Conservation (phyloP, 495 filamentous ascomycete genomes). For the Lichenothelia convexa region DNA sequence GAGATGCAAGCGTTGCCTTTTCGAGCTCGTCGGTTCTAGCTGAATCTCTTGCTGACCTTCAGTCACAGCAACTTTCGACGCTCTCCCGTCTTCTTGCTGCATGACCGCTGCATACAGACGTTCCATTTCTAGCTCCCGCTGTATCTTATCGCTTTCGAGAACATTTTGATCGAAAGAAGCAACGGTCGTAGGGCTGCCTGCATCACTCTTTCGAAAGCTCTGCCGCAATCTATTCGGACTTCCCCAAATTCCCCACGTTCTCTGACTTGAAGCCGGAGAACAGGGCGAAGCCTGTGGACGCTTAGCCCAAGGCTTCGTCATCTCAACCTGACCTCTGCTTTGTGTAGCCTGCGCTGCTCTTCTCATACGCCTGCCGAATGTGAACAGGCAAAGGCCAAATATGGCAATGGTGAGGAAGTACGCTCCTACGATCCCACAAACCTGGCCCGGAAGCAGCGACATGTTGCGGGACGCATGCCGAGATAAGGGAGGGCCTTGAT, state of each 20-base stretch:
- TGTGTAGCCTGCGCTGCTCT: conserved; percentile 27
- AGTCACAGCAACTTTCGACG: conserved; percentile 13
- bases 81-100: conserved; percentile 69
- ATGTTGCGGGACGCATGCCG: conserved; percentile 11
- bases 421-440: conserved; percentile 12
- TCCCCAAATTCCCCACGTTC: conserved; percentile 22
- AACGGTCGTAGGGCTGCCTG: conserved; percentile 25
- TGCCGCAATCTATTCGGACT: conserved; percentile 11
- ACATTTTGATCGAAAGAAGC: conserved; percentile 56
- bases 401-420: conserved; percentile 13
- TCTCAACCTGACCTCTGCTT: conserved; percentile 38
- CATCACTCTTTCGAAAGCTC: conserved; percentile 17
- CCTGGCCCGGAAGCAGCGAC: conserved; percentile 11
- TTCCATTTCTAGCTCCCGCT: conserved; percentile 65
- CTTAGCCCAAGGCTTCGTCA: conserved; percentile 31
- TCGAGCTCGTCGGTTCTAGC: background rate
- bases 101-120: conserved; percentile 81
- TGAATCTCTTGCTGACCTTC: background rate
- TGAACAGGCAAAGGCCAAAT: conserved; percentile 34
- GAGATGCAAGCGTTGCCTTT: background rate
- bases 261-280: conserved; percentile 18
- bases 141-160: conserved; percentile 49
- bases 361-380: conserved; percentile 37
- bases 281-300: conserved; percentile 12
- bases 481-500: conserved; percentile 14